These are phyloP conservation scores for Penicillium sp. DNA, from an alignment of 2,329 filamentous ascomycete species.

Conservation along the genomic window DNA sequence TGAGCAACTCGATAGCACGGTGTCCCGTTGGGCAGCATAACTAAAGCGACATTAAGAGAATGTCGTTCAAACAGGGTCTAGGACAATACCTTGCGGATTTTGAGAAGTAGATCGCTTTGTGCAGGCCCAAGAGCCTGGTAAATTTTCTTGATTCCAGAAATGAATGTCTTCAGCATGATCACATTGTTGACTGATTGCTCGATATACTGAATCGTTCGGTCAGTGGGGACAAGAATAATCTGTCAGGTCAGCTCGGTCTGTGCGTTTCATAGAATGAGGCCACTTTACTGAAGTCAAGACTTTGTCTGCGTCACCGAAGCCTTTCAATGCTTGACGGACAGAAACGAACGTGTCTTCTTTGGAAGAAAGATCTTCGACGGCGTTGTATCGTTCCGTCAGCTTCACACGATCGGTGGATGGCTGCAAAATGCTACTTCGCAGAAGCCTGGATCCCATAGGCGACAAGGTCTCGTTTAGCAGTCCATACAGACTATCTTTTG, in stretches of 20 bases:
- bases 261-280: not conserved
- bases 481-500: constrained; percentile 78
- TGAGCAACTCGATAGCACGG: constrained; percentile 60
- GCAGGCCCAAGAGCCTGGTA: constrained; percentile 66
- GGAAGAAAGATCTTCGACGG: constrained; percentile 74
- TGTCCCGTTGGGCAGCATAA: constrained; percentile 66
- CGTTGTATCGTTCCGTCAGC: constrained; percentile 72
- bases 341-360: constrained; percentile 84
- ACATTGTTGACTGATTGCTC: constrained; percentile 85
- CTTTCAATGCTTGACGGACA: constrained; percentile 70
- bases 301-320: constrained; percentile 75
- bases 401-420: constrained; percentile 72
- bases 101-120: constrained; percentile 61
- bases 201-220: constrained; percentile 63
- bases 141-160: constrained; percentile 65
- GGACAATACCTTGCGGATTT: constrained; percentile 59
- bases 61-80: not conserved
- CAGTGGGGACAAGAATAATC: constrained; percentile 73
- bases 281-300: constrained; percentile 66
- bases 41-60: constrained; percentile 27
- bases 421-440: constrained; percentile 84
- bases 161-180: constrained; percentile 80
- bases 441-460: constrained; percentile 80
- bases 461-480: constrained; percentile 81
- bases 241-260: constrained; percentile 35